Conservation (phyloP, 2,329 filamentous ascomycete species). For the Septoria petroselini region DNA sequence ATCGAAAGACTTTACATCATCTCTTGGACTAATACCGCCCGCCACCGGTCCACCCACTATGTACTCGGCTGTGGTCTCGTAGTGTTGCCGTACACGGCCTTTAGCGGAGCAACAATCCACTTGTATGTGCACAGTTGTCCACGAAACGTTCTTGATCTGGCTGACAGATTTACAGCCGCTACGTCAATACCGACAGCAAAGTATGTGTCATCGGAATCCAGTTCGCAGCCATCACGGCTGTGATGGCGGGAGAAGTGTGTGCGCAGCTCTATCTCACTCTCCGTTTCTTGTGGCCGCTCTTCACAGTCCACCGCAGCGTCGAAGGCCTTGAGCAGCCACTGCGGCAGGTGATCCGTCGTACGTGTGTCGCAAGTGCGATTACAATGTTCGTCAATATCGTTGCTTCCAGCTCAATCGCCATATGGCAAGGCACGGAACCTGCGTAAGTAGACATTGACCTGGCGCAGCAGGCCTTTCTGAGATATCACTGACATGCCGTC, state of each 20-base stretch:
- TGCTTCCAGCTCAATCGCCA: conserved; percentile 2
- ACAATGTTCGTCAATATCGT: conserved; percentile 9
- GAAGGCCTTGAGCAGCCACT: conserved; percentile 13
- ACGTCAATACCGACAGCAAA: background rate
- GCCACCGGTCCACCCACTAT: conserved; percentile 18
- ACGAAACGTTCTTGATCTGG: background rate
- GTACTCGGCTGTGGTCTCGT: conserved; percentile 16
- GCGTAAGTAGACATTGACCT: conserved; percentile 8
- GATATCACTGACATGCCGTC: too few species aligned
- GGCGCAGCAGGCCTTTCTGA: too few species aligned
- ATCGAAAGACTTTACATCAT: conserved; percentile 24
- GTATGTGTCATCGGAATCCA: background rate
- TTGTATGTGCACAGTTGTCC: background rate
- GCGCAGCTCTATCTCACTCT: conserved; percentile 10
- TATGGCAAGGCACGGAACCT: conserved; percentile 14
- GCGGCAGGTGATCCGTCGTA: conserved; percentile 7
- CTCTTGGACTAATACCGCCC: conserved; percentile 17
- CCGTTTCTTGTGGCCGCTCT: conserved; percentile 12
- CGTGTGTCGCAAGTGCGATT: conserved; percentile 9
- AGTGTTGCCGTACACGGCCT: conserved; percentile 14
- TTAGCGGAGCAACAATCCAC: conserved; percentile 1
- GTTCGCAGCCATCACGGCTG: background rate
- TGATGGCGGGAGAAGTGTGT: background rate
- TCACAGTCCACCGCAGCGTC: conserved; percentile 8
- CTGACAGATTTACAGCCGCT: background rate